phyloP scores from a whole-genome alignment of 305 asterid genomes.

The Fraxinus greggii region DNA sequence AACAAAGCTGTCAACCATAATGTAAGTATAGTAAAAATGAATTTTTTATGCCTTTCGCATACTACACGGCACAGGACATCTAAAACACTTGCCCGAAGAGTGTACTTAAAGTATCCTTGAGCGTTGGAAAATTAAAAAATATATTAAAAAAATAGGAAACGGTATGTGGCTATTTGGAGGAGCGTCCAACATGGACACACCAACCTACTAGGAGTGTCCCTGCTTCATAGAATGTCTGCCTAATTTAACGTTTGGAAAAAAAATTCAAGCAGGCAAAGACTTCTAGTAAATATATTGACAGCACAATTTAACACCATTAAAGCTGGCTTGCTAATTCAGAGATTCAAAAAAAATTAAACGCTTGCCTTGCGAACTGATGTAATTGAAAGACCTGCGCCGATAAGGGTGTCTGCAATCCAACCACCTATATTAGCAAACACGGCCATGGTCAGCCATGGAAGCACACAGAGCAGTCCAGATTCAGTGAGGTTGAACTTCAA shows the following conservation, averaged over 20 bases:
- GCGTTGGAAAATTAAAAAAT: neutral
- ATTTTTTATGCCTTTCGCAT: too few relatives aligned
- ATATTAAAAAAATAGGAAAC: neutral
- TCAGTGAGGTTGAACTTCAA: conserved; percentile 61
- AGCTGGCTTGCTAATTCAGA: conserved; percentile 12
- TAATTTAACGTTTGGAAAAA: neutral
- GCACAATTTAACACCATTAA: neutral
- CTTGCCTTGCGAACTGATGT: conserved; percentile 78
- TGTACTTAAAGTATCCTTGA: neutral
- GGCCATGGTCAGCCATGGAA: conserved; percentile 64
- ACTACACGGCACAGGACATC: neutral
- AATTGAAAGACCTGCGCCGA: conserved; percentile 52
- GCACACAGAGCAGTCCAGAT: conserved; percentile 50
- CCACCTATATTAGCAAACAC: conserved; percentile 55
- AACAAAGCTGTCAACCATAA: too few relatives aligned
- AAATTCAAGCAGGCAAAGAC: neutral
- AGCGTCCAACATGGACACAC: neutral
- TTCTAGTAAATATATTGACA: neutral
- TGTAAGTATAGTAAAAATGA: too few relatives aligned
- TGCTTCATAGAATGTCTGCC: conserved; percentile 30
- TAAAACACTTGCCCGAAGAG: neutral
- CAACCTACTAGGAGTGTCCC: conserved; percentile 34
- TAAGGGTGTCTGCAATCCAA: conserved; percentile 59
- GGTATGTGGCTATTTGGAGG: neutral
- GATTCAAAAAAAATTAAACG: conserved; percentile 10